phyloP scores from a whole-genome alignment of 2,329 filamentous ascomycete genomes.

The Colletotrichum sublineola region DNA sequence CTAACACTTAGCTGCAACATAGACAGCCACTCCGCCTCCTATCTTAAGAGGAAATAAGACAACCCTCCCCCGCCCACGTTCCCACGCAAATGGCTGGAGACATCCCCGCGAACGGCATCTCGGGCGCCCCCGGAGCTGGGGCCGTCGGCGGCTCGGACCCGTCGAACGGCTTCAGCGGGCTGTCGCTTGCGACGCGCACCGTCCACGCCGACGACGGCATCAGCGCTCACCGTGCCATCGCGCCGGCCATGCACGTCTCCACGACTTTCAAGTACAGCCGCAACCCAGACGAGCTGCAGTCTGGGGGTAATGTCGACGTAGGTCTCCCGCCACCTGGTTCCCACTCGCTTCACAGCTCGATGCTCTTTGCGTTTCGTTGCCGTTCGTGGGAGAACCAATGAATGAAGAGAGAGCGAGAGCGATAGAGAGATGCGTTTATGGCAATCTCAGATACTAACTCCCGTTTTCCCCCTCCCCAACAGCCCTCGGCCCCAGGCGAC shows the following conservation, averaged over 20 bases:
- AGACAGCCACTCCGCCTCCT: not conserved
- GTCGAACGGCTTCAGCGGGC: constrained; percentile 47
- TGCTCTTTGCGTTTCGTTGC: not conserved
- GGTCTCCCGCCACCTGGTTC: constrained; percentile 45
- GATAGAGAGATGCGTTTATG: not conserved
- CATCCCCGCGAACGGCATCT: constrained; percentile 12
- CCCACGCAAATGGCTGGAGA: constrained; percentile 22
- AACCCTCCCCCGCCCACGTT: not conserved
- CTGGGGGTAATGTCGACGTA: constrained; percentile 69
- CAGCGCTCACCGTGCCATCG: constrained; percentile 81
- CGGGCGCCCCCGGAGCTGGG: constrained; percentile 5
- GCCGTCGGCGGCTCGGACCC: constrained; percentile 18
- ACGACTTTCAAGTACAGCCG: constrained; percentile 88
- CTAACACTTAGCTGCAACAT: not conserved
- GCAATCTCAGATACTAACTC: constrained; percentile 38
- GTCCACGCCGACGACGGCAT: constrained; percentile 86
- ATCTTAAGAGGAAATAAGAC: not conserved
- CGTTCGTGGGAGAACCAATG: not conserved
- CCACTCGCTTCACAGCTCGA: not conserved
- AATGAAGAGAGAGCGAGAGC: not conserved
- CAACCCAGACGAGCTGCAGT: constrained; percentile 75
- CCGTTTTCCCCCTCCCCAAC: not conserved
- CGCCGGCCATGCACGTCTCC: constrained; percentile 89
- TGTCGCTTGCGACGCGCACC: constrained; percentile 77
- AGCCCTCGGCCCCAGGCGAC: constrained; percentile 67